These are phyloP conservation scores for Phytopythium kandeliae DNA, from an alignment of 352 stramenopile species.

Conservation along the genomic window DNA sequence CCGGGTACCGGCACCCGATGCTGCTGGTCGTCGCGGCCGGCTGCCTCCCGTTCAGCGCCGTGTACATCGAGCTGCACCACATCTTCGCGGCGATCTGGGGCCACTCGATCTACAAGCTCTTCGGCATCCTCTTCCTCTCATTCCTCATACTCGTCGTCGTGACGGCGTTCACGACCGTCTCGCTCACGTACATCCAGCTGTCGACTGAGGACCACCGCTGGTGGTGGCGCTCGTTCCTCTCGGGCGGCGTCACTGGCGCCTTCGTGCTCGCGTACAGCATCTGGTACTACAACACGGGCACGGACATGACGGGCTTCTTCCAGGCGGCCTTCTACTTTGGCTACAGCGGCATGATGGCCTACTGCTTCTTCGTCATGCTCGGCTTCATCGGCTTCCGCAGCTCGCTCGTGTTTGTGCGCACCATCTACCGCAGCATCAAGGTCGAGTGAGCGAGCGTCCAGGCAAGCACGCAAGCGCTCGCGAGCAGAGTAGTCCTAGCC, in stretches of 20 bases:
- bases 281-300: constrained; percentile 94
- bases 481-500: not conserved
- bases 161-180: constrained; percentile 96
- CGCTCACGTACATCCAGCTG: constrained; percentile 97
- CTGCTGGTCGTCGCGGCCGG: constrained; percentile 92
- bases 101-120: constrained; percentile 98
- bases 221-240: constrained; percentile 97
- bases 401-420: constrained; percentile 94
- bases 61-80: constrained; percentile 99
- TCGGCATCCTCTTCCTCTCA: constrained; percentile 95
- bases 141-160: constrained; percentile 96
- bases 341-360: constrained; percentile 96
- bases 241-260: constrained; percentile 91
- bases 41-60: constrained; percentile 96
- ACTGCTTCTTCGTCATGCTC: constrained; percentile 97
- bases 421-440: constrained; percentile 98
- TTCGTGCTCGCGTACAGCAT: constrained; percentile 97
- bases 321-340: constrained; percentile 97
- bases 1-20: constrained; percentile 81
- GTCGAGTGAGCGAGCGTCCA: constrained; percentile 73
- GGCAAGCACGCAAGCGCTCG: not conserved
- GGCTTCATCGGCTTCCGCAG: constrained; percentile 95
- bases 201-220: constrained; percentile 95
- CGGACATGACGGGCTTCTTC: constrained; percentile 94
- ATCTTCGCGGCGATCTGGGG: constrained; percentile 98